Evolutionary conservation across 768 basidiomycete species (phyloP).

Genomic region (Termitomyces sp.): DNA sequence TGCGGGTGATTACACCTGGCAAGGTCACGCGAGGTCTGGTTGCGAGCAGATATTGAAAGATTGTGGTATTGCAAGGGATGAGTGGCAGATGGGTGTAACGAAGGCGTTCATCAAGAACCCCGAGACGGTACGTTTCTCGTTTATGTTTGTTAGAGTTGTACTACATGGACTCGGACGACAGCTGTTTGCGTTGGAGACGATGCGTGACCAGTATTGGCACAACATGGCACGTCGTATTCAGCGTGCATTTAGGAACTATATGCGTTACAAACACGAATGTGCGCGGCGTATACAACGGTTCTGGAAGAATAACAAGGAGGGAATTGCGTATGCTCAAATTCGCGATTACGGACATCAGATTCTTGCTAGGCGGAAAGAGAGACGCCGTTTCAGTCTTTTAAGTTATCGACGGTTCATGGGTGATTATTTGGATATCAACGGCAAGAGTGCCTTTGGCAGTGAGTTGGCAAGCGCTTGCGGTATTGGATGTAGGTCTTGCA

Average conservation of each 20-base stretch:
- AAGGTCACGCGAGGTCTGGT: conserved; percentile 84
- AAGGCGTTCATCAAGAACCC: conserved; percentile 99
- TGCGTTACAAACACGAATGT: conserved; percentile 94
- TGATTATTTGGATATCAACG: conserved; percentile 92
- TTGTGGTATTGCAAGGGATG: conserved; percentile 92
- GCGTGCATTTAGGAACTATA: conserved; percentile 92
- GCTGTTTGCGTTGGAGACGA: conserved; percentile 97
- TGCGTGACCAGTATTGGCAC: conserved; percentile 99
- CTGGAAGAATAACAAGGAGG: conserved; percentile 98
- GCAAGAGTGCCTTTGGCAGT: conserved; percentile 72
- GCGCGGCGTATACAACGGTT: conserved; percentile 94
- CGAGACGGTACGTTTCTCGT: conserved; percentile 68
- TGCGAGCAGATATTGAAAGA: conserved; percentile 92
- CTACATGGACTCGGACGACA: conserved; percentile 26
- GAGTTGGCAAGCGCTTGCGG: conserved; percentile 71
- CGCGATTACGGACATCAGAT: conserved; percentile 96
- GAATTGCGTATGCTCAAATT: conserved; percentile 81
- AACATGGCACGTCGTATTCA: conserved; percentile 99
- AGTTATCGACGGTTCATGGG: conserved; percentile 95
- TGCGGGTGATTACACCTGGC: conserved; percentile 98
- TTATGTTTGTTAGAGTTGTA: conserved; percentile 2
- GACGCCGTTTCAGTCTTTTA: conserved; percentile 88
- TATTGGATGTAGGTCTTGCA: conserved; percentile 57
- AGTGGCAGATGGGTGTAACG: conserved; percentile 99
- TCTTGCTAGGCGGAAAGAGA: conserved; percentile 88